Evolutionary conservation across 1,284 basidiomycete genomes (phyloP).

Genomic region (Chiua sp.): DNA sequence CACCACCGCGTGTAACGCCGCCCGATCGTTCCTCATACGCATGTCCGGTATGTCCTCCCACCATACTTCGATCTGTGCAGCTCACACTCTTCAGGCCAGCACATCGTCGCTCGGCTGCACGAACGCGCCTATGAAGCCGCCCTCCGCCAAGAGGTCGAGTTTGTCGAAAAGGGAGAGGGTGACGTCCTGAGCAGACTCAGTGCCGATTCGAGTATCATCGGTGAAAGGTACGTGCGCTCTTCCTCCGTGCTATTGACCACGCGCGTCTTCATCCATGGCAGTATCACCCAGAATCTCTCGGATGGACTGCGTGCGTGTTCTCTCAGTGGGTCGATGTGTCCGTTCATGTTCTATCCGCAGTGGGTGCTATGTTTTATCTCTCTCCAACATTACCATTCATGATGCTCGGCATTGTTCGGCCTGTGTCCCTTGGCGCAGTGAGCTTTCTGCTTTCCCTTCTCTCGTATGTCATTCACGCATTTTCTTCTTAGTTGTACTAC

Average conservation of each 20-base stretch:
- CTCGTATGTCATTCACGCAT: background rate
- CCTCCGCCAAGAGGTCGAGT: slow-evolving; percentile 90
- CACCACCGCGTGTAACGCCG: slow-evolving; percentile 84
- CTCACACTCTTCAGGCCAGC: slow-evolving; percentile 62
- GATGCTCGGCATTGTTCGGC: slow-evolving; percentile 95
- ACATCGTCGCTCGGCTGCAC: slow-evolving; percentile 91
- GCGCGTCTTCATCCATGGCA: slow-evolving; percentile 30
- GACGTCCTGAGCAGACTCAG: slow-evolving; percentile 94
- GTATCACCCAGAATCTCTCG: slow-evolving; percentile 90
- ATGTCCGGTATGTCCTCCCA: slow-evolving; percentile 60
- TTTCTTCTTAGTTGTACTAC: slow-evolving; percentile 77
- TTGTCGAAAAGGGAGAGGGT: slow-evolving; percentile 91
- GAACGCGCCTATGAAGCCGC: slow-evolving; percentile 84
- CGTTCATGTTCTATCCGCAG: slow-evolving; percentile 43
- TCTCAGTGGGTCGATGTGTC: background rate
- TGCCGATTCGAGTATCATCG: slow-evolving; percentile 93
- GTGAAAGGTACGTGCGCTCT: slow-evolving; percentile 70
- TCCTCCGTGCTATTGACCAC: no score
- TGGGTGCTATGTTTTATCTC: slow-evolving; percentile 96
- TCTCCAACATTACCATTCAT: slow-evolving; percentile 90
- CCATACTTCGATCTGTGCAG: background rate
- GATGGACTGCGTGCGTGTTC: slow-evolving; percentile 82
- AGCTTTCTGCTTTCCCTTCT: slow-evolving; percentile 31
- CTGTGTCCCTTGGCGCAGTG: slow-evolving; percentile 93
- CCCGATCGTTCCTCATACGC: slow-evolving; percentile 89